These are phyloP conservation scores for Solanum sejunctum DNA, from an alignment of 257 asterid genomes.

Conservation along the genomic window DNA sequence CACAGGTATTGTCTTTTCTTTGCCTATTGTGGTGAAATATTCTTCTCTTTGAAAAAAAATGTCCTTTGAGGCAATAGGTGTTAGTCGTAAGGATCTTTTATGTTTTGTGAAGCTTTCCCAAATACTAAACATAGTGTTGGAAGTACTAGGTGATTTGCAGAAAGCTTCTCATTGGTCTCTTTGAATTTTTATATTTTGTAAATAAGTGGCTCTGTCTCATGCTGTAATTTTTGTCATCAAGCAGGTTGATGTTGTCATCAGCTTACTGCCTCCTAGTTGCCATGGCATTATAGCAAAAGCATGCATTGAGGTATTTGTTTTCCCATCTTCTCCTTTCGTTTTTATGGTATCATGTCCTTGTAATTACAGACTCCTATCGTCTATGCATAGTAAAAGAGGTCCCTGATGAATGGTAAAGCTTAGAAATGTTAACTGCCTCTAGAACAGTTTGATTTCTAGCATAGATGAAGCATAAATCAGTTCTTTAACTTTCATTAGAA, in stretches of 20 bases:
- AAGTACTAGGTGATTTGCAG: neutral
- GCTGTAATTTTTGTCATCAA: neutral
- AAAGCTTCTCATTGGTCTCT: neutral
- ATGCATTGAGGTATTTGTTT: constrained; percentile 62
- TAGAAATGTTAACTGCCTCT: neutral
- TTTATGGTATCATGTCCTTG: neutral
- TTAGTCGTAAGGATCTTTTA: neutral
- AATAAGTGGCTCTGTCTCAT: neutral
- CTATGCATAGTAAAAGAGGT: neutral
- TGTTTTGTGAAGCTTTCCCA: neutral
- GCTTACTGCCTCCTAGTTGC: constrained; percentile 87
- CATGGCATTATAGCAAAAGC: constrained; percentile 63
- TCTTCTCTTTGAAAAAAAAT: neutral
- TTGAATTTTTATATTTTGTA: neutral
- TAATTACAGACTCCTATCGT: neutral
- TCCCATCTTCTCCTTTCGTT: neutral
- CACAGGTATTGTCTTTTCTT: constrained; percentile 34
- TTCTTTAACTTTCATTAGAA: neutral
- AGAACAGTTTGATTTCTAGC: neutral
- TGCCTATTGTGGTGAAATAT: neutral
- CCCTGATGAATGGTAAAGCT: neutral
- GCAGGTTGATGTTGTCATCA: constrained; percentile 90
- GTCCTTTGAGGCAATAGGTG: neutral
- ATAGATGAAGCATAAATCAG: neutral
- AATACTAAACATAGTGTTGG: neutral